Evolutionary conservation across 129 eudicot genomes (phyloP).

Genomic region (Tanacetum coccineum): DNA sequence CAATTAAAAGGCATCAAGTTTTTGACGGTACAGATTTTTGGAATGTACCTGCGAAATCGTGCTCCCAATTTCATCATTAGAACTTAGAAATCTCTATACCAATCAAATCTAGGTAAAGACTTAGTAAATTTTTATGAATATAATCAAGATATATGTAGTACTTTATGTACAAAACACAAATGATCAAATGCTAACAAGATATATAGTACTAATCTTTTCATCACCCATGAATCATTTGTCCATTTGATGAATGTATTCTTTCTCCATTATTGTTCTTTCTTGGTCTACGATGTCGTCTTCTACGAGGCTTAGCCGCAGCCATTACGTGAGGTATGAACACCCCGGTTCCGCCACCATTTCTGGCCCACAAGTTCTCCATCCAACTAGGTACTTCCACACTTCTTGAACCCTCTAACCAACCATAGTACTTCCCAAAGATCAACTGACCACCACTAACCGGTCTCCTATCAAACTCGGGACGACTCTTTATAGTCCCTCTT

Average conservation of each 20-base stretch:
- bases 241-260: constrained; percentile 12
- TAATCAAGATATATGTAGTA: background rate
- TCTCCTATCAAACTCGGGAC: background rate
- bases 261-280: constrained; percentile 17
- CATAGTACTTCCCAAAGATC: constrained; percentile 9
- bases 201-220: background rate
- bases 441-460: background rate
- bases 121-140: background rate
- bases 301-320: constrained; percentile 26
- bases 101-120: constrained; percentile 15
- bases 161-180: background rate
- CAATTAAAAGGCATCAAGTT: constrained; percentile 14
- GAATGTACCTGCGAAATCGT: too few relatives aligned
- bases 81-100: background rate
- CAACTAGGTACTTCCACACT: constrained; percentile 43
- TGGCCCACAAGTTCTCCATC: constrained; percentile 56
- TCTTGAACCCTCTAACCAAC: constrained; percentile 43
- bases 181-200: background rate
- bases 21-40: background rate
- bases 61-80: background rate
- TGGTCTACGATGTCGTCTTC: constrained; percentile 32
- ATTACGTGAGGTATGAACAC: constrained; percentile 68
- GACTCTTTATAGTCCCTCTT: background rate
- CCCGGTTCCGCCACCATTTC: constrained; percentile 54
- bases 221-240: constrained; percentile 29